Evolutionary conservation across 495 filamentous ascomycete genomes (phyloP).

Genomic region (Penicillium crystallinum): DNA sequence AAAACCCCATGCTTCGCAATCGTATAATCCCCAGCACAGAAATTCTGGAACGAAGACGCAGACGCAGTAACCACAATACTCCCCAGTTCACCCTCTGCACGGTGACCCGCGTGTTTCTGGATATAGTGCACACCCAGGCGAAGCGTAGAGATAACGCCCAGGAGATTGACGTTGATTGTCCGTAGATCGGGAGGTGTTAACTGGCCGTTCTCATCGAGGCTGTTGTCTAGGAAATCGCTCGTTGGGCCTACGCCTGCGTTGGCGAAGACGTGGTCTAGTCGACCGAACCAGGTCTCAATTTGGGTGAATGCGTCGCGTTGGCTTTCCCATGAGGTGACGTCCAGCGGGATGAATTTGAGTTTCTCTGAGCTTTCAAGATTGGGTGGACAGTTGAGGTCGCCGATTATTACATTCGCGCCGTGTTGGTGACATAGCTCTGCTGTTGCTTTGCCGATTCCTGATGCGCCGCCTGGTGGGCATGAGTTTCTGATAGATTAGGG

Average conservation of each 20-base stretch:
- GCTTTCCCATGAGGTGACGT: slow-evolving; percentile 41
- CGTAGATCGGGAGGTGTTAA: slow-evolving; percentile 35
- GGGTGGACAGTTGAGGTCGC: slow-evolving; percentile 32
- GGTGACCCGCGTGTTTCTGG: slow-evolving; percentile 16
- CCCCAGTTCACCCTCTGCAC: slow-evolving; percentile 13
- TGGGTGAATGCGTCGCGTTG: slow-evolving; percentile 36
- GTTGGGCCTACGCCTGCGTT: slow-evolving; percentile 43
- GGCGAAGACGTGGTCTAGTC: slow-evolving; percentile 48
- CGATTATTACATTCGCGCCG: slow-evolving; percentile 42
- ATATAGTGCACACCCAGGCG: slow-evolving; percentile 36
- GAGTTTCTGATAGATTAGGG: background rate
- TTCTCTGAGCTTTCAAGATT: slow-evolving; percentile 14
- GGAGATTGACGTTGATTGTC: slow-evolving; percentile 41
- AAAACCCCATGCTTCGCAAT: slow-evolving; percentile 38
- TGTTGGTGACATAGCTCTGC: slow-evolving; percentile 38
- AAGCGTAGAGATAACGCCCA: slow-evolving; percentile 37
- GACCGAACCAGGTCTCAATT: slow-evolving; percentile 32
- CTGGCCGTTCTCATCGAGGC: slow-evolving; percentile 34
- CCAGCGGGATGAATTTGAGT: slow-evolving; percentile 28
- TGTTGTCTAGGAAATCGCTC: slow-evolving; percentile 35
- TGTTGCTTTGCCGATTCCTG: slow-evolving; percentile 47
- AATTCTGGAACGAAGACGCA: slow-evolving; percentile 33
- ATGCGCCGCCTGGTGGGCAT: slow-evolving; percentile 37
- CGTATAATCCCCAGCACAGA: slow-evolving; percentile 33
- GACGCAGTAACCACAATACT: slow-evolving; percentile 39